Percentiles rank a stretch among this genome's conserved stretches.
Conservation (phyloP, 208 protist species). For the Leishmania gerbilli region DNA sequence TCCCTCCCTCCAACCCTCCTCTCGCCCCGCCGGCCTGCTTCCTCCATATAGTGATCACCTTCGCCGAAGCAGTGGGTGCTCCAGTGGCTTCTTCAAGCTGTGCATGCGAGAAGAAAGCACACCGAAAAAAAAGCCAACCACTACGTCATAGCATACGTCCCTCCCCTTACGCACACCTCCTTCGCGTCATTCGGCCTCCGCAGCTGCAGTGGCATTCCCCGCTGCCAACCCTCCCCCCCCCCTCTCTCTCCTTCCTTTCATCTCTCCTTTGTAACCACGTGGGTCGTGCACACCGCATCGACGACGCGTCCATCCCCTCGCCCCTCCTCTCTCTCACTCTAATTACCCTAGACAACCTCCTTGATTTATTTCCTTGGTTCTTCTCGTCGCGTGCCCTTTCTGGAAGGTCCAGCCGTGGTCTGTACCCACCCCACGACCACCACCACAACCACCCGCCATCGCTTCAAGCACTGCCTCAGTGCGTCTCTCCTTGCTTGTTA, state of each 20-base stretch:
- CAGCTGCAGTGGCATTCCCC: neutral
- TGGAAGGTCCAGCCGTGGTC: too few relatives aligned
- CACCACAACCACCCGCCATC: too few relatives aligned
- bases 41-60: neutral
- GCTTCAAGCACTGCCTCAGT: too few relatives aligned
- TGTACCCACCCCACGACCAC: too few relatives aligned
- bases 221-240: neutral
- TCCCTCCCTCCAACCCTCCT: neutral
- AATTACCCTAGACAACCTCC: too few relatives aligned
- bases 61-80: neutral
- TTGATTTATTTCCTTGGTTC: too few relatives aligned
- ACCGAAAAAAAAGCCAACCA: neutral
- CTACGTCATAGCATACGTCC: neutral
- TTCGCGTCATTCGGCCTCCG: neutral
- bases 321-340: neutral
- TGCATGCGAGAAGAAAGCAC: neutral
- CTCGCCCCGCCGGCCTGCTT: neutral
- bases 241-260: neutral
- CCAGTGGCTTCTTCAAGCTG: slow-evolving; percentile 8
- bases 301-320: neutral
- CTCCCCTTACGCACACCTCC: neutral
- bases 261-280: neutral
- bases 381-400: too few relatives aligned
- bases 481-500: too few relatives aligned
- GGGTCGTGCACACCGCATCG: neutral